These are phyloP conservation scores for Akanthomyces dipterigenus DNA, from an alignment of 2,329 filamentous ascomycete species.

Conservation along the genomic window DNA sequence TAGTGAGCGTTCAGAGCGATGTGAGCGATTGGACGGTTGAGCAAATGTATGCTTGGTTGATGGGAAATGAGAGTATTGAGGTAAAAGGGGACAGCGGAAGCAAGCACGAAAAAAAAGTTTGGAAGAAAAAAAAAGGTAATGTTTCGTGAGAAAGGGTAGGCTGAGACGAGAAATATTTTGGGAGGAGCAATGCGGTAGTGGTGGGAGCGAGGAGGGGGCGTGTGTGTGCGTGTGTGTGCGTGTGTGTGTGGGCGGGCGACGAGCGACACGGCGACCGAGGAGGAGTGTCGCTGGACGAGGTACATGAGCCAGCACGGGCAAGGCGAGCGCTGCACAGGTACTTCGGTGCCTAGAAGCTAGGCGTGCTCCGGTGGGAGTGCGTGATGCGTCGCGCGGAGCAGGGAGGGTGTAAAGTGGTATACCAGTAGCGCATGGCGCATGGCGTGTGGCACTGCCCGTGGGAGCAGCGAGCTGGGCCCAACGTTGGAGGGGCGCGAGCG, in stretches of 20 bases:
- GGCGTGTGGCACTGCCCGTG: constrained; percentile 9
- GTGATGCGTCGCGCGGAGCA: background rate
- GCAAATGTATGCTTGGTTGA: background rate
- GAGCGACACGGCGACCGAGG: constrained; percentile 15
- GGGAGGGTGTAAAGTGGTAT: constrained; percentile 4
- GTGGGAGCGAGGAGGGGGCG: constrained; percentile 17
- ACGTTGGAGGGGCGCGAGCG: constrained; percentile 3
- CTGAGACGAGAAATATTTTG: constrained; percentile 32
- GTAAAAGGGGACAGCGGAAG: constrained; percentile 1
- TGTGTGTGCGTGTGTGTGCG: constrained; percentile 12
- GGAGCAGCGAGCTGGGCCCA: background rate
- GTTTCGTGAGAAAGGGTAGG: constrained; percentile 19
- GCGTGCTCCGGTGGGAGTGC: background rate
- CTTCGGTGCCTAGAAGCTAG: background rate
- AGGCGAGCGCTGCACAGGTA: background rate
- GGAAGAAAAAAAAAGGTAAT: constrained; percentile 6
- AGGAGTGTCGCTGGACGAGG: constrained; percentile 3
- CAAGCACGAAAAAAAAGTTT: constrained; percentile 9
- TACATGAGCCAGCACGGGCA: constrained; percentile 4
- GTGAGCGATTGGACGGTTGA: constrained; percentile 1
- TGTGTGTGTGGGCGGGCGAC: constrained; percentile 11
- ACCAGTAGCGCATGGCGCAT: constrained; percentile 4
- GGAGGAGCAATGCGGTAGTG: constrained; percentile 24
- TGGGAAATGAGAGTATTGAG: background rate
- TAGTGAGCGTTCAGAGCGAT: constrained; percentile 5